Conservation (phyloP, 306 rosid genomes). For the Prunus armeniaca region DNA sequence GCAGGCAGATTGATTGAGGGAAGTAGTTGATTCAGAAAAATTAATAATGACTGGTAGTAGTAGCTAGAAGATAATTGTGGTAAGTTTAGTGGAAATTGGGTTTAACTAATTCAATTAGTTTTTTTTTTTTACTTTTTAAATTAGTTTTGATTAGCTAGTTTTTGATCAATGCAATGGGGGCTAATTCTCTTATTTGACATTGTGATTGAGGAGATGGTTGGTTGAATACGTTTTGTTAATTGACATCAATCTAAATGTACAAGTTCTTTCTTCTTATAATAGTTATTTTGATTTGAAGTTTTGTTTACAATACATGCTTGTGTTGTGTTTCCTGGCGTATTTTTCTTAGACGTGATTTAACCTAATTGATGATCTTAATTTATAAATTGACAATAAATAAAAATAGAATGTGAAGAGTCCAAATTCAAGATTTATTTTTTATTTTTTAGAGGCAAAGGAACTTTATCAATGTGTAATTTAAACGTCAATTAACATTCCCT, state of each 20-base stretch:
- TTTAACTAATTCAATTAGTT: background rate
- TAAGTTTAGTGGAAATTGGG: background rate
- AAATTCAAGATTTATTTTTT: too few relatives aligned
- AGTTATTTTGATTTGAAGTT: background rate
- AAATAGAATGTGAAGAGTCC: too few relatives aligned
- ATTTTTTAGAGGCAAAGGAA: background rate
- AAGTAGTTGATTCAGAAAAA: background rate
- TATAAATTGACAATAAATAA: too few relatives aligned
- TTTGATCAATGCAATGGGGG: background rate
- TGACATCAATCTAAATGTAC: conserved; percentile 23
- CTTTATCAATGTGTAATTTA: background rate
- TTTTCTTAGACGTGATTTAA: too few relatives aligned
- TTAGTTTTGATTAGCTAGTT: background rate
- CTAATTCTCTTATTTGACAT: conserved; percentile 7
- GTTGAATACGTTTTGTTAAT: conserved; percentile 19
- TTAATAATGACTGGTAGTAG: background rate
- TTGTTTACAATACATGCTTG: background rate
- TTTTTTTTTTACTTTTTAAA: background rate
- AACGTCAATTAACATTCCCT: background rate
- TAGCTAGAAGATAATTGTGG: background rate
- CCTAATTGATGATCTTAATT: too few relatives aligned
- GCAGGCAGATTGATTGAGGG: background rate
- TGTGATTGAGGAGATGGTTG: conserved; percentile 32
- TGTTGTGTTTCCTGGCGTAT: background rate
- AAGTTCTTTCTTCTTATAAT: background rate